Conservation (phyloP, 2,329 filamentous ascomycete genomes). For the Thermoascus crustaceus region DNA sequence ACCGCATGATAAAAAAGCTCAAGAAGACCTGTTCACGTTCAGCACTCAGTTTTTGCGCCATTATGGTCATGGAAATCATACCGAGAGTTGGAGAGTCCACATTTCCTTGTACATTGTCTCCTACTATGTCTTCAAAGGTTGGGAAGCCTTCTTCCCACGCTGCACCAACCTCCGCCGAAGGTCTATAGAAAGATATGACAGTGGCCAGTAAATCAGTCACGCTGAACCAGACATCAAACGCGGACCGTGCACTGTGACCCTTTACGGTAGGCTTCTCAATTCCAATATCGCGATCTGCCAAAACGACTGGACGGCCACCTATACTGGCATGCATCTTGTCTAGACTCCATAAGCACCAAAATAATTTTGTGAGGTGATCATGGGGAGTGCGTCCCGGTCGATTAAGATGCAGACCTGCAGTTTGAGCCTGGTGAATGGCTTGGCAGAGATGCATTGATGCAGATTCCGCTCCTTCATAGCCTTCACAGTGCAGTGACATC, state of each 20-base stretch:
- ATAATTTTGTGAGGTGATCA: slow-evolving; percentile 25
- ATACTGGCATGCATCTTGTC: slow-evolving; percentile 36
- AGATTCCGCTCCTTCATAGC: slow-evolving; percentile 32
- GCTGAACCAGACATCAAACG: slow-evolving; percentile 31
- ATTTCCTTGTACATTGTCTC: slow-evolving; percentile 17
- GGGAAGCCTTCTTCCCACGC: slow-evolving; percentile 34
- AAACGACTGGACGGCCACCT: slow-evolving; percentile 31
- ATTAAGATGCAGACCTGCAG: slow-evolving; percentile 31
- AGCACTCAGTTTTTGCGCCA: background rate
- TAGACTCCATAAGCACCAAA: slow-evolving; percentile 35
- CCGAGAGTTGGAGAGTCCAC: slow-evolving; percentile 23
- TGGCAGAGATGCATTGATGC: slow-evolving; percentile 33
- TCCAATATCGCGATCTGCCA: slow-evolving; percentile 34
- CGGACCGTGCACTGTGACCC: slow-evolving; percentile 10
- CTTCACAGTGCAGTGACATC: slow-evolving; percentile 35
- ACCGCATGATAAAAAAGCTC: slow-evolving; percentile 51
- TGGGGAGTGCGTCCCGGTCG: slow-evolving; percentile 22
- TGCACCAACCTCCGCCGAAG: slow-evolving; percentile 22
- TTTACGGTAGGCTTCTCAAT: slow-evolving; percentile 21
- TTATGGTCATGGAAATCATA: slow-evolving; percentile 6
- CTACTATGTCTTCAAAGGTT: slow-evolving; percentile 27
- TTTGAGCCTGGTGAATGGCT: slow-evolving; percentile 35
- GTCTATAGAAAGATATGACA: slow-evolving; percentile 34
- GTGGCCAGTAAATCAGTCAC: slow-evolving; percentile 30
- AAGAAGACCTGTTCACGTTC: slow-evolving; percentile 33